Evolutionary conservation across 208 protist species (phyloP), one percentile per base, ranked within the genome.

Genomic region (Strigomonas culicis): DNA sequence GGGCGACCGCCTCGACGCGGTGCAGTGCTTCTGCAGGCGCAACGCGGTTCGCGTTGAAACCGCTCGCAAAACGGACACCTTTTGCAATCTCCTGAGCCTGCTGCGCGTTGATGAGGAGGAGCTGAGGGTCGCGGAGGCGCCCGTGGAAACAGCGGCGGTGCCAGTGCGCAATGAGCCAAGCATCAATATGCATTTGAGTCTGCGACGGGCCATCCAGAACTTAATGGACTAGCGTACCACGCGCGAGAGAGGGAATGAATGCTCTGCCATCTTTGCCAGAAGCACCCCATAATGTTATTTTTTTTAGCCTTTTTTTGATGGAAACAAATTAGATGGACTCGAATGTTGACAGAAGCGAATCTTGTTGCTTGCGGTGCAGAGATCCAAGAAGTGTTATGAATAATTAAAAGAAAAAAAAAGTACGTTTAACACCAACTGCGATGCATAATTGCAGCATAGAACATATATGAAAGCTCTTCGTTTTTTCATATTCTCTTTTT

Each of bases 1-100:
- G 19, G 39, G 15, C 2, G 60, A 64, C 46, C 71, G 90, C 1
- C 24, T 46, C 8, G 53, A 88, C 27, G 87, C 86, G 1, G 86
- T 96, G 65, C 69, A 74, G 25, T 51, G 59, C 11, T 91, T 87
- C 65, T 88, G 85, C 71, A 63, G 79, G 28, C 86, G 86, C 50
- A 92, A 96, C 62, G 90, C 86, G 1, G 66, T 78, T 24, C 90
- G 86, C 3, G 80, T 73, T 6, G 32, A 36, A 2, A 11, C n/a
- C 17, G 70, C 53, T 32, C 21, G 22, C 17, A 2, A 50, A 4
- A 61, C 60, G 11, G 43, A 67, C 4, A 82, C 89, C 34, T 81
- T 84, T 24, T 60, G 75, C 22, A 46, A 72, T 24, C 34, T 94
- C 17, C 43, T 80, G 13, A 41, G 57, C 1, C 28, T 79, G 59